Percentiles rank a stretch among this genome's conserved stretches.
Evolutionary conservation across 176 grass and related monocot genomes (phyloP).

Genomic region (Echinochloa phyllopogon): DNA sequence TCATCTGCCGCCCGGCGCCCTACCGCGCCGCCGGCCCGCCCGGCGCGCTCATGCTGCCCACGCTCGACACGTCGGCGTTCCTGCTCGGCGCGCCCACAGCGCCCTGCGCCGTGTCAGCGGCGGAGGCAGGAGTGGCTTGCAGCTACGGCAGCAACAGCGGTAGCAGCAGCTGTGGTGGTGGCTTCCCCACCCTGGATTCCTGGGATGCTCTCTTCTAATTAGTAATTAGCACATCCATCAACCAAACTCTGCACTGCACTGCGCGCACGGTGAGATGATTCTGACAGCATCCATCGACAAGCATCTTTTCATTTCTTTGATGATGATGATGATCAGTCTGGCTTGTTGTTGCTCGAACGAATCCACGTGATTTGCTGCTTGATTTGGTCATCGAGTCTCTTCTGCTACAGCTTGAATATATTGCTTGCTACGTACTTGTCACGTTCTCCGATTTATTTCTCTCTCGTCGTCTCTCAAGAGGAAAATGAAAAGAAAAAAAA

Average conservation of each 20-base stretch:
- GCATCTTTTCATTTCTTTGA: no score
- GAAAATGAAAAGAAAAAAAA: no score
- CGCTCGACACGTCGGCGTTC: conserved; percentile 58
- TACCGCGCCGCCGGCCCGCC: rapidly evolving
- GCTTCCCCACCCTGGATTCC: conserved; percentile 58
- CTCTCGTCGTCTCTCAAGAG: no score
- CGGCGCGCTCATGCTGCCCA: conserved; percentile 16
- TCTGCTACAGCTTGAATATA: no score
- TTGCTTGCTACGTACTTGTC: no score
- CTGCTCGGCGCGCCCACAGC: not conserved
- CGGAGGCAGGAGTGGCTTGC: not conserved
- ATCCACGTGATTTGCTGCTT: not conserved
- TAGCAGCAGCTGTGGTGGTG: not conserved
- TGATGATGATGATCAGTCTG: no score
- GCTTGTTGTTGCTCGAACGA: no score
- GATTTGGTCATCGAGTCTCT: not conserved
- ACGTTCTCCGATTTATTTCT: no score
- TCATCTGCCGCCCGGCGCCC: not conserved
- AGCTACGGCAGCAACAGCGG: not conserved
- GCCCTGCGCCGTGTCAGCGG: not conserved
- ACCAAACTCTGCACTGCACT: no score
- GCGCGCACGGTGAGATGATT: no score
- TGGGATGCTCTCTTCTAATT: conserved; percentile 40
- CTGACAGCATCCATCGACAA: no score
- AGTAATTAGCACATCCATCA: no score